phyloP scores from a whole-genome alignment of 83 land plant species.

The Isoetes engelmannii region DNA sequence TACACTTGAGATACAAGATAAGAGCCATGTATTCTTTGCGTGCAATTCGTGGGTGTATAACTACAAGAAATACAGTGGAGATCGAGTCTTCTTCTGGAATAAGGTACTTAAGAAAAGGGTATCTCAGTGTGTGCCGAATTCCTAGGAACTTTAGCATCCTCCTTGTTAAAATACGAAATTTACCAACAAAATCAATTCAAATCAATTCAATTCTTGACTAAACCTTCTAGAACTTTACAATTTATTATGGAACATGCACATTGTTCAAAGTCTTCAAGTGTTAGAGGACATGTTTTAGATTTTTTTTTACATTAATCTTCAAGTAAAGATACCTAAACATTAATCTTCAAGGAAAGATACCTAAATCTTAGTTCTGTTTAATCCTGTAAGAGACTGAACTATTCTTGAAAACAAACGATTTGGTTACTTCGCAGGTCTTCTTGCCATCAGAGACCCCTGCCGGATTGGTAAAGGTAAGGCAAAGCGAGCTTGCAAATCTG shows the following conservation, averaged over 20 bases:
- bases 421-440: neutral
- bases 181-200: too few species aligned
- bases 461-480: constrained; percentile 17
- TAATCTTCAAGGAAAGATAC: too few species aligned
- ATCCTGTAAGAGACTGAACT: neutral
- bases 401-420: neutral
- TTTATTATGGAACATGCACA: too few species aligned
- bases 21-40: neutral
- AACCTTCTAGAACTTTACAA: too few species aligned
- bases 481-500: constrained; percentile 6
- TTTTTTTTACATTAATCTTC: too few species aligned
- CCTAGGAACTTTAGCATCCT: too few species aligned
- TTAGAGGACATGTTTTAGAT: too few species aligned
- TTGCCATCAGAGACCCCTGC: constrained; percentile 3
- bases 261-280: too few species aligned
- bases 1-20: neutral
- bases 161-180: too few species aligned
- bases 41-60: neutral
- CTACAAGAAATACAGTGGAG: neutral
- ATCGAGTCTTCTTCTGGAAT: neutral
- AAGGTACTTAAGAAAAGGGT: constrained; percentile 7
- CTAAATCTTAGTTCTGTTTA: neutral
- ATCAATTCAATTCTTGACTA: too few species aligned
- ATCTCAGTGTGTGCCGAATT: too few species aligned
- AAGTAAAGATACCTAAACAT: too few species aligned